phyloP scores from a whole-genome alignment of 1,139 yeast species.

The Magnusiomyces suaveolens region DNA sequence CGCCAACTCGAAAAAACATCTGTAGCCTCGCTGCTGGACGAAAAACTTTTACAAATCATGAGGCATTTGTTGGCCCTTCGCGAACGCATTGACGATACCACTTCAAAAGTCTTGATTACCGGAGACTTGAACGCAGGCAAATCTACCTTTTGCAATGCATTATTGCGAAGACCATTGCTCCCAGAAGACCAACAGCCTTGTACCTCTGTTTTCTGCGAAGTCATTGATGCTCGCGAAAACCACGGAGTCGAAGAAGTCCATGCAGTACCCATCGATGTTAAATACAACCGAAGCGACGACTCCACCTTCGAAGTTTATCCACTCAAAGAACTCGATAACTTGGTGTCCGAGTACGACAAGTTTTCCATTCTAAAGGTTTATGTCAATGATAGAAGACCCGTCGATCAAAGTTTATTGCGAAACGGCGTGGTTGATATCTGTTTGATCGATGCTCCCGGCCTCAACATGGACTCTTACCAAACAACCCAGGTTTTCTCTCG shows the following conservation, averaged over 20 bases:
- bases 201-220: constrained; percentile 93
- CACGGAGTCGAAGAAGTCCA: constrained; percentile 79
- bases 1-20: constrained; percentile 53
- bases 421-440: constrained; percentile 92
- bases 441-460: constrained; percentile 93
- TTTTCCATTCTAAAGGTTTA: constrained; percentile 72
- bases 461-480: constrained; percentile 85
- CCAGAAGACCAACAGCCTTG: constrained; percentile 99
- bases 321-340: constrained; percentile 49
- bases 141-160: constrained; percentile 88
- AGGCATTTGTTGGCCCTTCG: constrained; percentile 62
- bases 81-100: constrained; percentile 81
- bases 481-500: constrained; percentile 93
- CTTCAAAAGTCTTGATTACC: constrained; percentile 89
- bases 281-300: constrained; percentile 52
- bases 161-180: constrained; percentile 62
- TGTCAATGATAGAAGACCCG: constrained; percentile 62
- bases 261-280: constrained; percentile 59
- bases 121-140: constrained; percentile 97
- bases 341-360: constrained; percentile 67
- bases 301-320: constrained; percentile 52
- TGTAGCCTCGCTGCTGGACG: constrained; percentile 55
- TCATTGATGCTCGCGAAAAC: constrained; percentile 74
- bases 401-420: constrained; percentile 60
- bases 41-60: constrained; percentile 48